These are phyloP conservation scores for Alectoria sarmentosa DNA, from an alignment of 495 filamentous ascomycete species.

Conservation along the genomic window DNA sequence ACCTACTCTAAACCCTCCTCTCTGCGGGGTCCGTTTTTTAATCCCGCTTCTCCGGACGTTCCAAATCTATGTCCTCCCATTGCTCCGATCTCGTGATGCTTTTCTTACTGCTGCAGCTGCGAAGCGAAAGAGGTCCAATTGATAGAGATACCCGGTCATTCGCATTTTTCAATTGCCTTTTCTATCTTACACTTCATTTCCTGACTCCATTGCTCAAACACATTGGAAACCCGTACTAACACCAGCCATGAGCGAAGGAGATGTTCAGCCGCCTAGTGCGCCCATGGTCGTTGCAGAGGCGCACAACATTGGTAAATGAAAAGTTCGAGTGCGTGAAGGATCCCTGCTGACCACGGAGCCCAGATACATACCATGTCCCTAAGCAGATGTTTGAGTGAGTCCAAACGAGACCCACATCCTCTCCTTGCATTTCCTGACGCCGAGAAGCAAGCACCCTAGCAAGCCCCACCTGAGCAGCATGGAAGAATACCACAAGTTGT, in stretches of 20 bases:
- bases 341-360: background rate
- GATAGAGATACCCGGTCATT: background rate
- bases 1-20: too few species aligned
- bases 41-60: background rate
- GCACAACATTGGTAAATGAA: constrained; percentile 23
- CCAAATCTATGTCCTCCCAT: background rate
- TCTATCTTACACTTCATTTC: background rate
- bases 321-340: background rate
- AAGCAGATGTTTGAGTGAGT: constrained; percentile 28
- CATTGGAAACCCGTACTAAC: background rate
- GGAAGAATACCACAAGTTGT: constrained; percentile 85
- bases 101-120: background rate
- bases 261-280: constrained; percentile 17
- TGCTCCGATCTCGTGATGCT: background rate
- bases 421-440: constrained; percentile 4
- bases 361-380: constrained; percentile 27
- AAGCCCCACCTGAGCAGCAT: constrained; percentile 62
- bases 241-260: constrained; percentile 27
- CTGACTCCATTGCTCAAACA: background rate
- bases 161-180: background rate
- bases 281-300: constrained; percentile 26
- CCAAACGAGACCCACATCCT: background rate
- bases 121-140: background rate
- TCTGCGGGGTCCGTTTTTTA: background rate
- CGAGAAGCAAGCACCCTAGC: constrained; percentile 55